Conservation (phyloP, 805 yeast species). For the Metschnikowia chrysomelidarum region DNA sequence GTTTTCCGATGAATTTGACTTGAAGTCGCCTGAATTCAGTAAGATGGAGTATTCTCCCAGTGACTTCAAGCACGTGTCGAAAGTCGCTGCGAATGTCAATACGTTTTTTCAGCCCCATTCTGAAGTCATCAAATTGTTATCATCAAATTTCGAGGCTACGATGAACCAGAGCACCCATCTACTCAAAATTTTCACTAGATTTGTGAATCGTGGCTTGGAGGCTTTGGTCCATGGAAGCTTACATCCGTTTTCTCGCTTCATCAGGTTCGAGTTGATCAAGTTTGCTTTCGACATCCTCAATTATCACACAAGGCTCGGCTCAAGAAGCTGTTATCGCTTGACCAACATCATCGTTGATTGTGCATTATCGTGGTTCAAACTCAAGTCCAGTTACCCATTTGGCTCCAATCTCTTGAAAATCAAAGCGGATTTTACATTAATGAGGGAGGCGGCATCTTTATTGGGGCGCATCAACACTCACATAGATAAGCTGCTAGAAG, state of each 20-base stretch:
- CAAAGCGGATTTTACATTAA: conserved; percentile 61
- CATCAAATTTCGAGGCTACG: conserved; percentile 78
- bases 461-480: conserved; percentile 23
- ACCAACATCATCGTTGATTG: conserved; percentile 59
- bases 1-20: conserved; percentile 56
- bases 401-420: conserved; percentile 78
- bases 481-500: conserved; percentile 31
- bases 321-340: conserved; percentile 45
- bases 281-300: conserved; percentile 65
- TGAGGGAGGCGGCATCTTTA: conserved; percentile 50
- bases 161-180: conserved; percentile 68
- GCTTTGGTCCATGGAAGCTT: conserved; percentile 58
- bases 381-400: conserved; percentile 66
- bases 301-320: conserved; percentile 50
- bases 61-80: conserved; percentile 56
- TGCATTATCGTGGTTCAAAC: conserved; percentile 75
- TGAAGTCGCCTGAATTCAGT: conserved; percentile 56
- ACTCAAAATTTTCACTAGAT: conserved; percentile 63
- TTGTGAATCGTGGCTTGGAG: conserved; percentile 54
- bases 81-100: conserved; percentile 48
- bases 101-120: conserved; percentile 64
- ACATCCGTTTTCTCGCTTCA: conserved; percentile 78
- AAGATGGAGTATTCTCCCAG: conserved; percentile 91
- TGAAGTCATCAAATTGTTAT: conserved; percentile 61
- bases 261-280: conserved; percentile 69